These are phyloP conservation scores for Syzygium aromaticum DNA, from an alignment of 345 rosid genomes.

Conservation along the genomic window DNA sequence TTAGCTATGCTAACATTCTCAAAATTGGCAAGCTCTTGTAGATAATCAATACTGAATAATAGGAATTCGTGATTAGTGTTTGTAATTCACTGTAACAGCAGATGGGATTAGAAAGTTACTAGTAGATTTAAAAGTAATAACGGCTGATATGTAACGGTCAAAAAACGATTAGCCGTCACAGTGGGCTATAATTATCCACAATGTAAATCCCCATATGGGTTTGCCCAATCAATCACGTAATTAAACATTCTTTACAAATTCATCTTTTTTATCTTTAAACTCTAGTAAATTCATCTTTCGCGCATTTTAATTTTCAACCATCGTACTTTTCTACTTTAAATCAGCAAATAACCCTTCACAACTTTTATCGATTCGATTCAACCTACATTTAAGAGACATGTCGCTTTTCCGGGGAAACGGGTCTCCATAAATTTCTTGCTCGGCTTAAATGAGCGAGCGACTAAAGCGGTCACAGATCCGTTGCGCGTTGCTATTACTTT, in stretches of 20 bases:
- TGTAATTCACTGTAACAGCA: not conserved
- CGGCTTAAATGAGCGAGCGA: not conserved
- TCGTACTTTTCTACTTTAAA: not conserved
- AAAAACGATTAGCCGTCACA: not conserved
- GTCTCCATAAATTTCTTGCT: not conserved
- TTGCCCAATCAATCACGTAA: fast-evolving
- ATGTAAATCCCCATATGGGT: not conserved
- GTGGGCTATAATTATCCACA: not conserved
- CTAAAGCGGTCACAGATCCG: not conserved
- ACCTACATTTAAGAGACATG: not conserved
- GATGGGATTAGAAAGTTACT: not conserved
- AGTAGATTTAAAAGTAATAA: not conserved
- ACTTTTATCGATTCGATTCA: not conserved
- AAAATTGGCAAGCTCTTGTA: not conserved
- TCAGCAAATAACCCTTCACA: not conserved
- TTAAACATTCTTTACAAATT: not conserved
- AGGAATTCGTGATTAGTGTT: not conserved
- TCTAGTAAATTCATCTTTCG: not conserved
- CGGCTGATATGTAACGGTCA: not conserved
- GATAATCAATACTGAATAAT: not conserved
- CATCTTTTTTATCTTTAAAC: not conserved
- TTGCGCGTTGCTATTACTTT: not conserved
- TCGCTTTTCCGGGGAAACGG: fast-evolving
- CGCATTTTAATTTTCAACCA: not conserved
- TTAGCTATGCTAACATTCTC: not conserved